Base-by-base conservation (phyloP, 441 rosid species). In the Populus hybrid region DNA sequence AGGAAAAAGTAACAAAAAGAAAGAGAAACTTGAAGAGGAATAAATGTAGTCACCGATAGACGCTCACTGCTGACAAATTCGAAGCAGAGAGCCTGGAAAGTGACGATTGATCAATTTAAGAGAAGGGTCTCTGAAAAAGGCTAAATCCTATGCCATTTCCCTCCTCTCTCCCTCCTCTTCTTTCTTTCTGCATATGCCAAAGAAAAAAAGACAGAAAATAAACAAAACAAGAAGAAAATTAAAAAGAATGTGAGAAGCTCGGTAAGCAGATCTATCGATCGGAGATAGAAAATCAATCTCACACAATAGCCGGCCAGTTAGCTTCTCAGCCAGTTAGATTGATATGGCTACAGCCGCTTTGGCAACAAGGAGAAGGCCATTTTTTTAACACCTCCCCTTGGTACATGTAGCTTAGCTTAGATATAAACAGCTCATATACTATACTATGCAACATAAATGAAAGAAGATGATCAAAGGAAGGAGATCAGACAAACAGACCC, bases 231-330 rank as follows among this genome's bases (percentile, higher is more conserved):
- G 32, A 30, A 30, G 32, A 30, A 30, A 30, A 30, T 30, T 30
- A 8, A 69, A 12, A 12, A 2, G 46, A n/a, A 84, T 88, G 89
- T 91, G 34, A 84, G 90, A 90, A 89, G 87, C 79, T 91, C 92
- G 91, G 95, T 91, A 91, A 91, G 95, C 95, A 91, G 90, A 89
- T 82, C 72, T 71, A 86, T 83, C 89, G 84, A 91, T 75, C 69
- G 81, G 46, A 79, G 40, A 75, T 59, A 42, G 23, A n/a, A 42
- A 26, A 32, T 68, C 61, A 73, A 85, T 78, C 88, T 46, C 83
- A 79, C 75, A 82, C 91, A 81, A 89, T 86, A 82, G 90, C 87
- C 89, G 92, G 90, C 91, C 95, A 90, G 88, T 83, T 74, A 89
- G 85, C 90, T 82, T 87, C 93, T 81, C 35, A 16, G 32, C 32